phyloP scores from a whole-genome alignment of 306 rosid genomes.

The Casuarina equisetifolia region DNA sequence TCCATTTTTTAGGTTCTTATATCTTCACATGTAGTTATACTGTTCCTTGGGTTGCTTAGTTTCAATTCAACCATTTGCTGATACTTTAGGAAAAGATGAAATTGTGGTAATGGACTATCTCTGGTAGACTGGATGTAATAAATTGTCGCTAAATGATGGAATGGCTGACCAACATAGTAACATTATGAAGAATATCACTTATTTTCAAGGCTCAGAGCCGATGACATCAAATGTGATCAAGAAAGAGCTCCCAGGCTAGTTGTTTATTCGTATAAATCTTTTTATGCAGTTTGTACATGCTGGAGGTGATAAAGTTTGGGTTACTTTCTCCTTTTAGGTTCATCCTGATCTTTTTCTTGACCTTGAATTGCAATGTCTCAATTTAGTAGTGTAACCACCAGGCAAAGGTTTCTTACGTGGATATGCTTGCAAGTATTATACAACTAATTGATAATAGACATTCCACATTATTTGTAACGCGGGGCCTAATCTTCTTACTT shows the following conservation, averaged over 20 bases:
- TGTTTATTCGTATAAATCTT: background rate
- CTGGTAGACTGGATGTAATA: too few relatives aligned
- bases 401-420: background rate
- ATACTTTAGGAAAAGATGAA: background rate
- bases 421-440: background rate
- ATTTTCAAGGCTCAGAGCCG: background rate
- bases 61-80: background rate
- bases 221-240: background rate
- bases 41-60: background rate
- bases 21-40: background rate
- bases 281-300: background rate
- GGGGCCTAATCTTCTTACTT: background rate
- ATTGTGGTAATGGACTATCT: background rate
- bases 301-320: background rate
- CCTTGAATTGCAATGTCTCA: background rate
- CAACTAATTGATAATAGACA: background rate
- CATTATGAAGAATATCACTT: background rate
- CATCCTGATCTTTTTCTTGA: background rate
- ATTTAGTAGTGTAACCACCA: background rate
- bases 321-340: background rate
- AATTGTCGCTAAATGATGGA: too few relatives aligned
- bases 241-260: background rate
- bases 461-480: background rate
- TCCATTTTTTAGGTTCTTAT: slow-evolving; percentile 49
- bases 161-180: background rate